Base-by-base conservation (phyloP, 1,139 yeast species). In the Eremothecium sinecaudum region DNA sequence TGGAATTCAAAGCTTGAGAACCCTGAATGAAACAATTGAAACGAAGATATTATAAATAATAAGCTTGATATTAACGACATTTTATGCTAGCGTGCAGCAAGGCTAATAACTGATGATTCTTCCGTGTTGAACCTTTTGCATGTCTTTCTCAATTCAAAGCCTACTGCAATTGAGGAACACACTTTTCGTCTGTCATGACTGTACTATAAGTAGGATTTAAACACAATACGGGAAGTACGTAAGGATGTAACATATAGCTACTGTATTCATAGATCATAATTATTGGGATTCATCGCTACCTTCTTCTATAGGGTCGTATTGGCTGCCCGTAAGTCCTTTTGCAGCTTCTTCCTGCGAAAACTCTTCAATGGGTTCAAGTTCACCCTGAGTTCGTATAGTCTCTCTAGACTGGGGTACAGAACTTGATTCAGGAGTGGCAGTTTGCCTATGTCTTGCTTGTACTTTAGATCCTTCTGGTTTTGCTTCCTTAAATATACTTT, bases 1-100 rank as follows among this genome's bases (percentile, higher is more conserved):
- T 52, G 48, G 32, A 50, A 57, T 37, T 56, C 60, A 34, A 51
- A 53, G 19, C 58, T 53, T 5, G 59, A 53, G 30, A 50, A 54
- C 1, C 53, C 60, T 4, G 60, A 43, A 38, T 57, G 61, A 4
- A 52, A 21, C 10, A 57, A 33, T 22, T 48, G 53, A 15, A 51
- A 14, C 3, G 46, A 17, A 19, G 59, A 42, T 15, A 51, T 30
- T 3, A 36, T 9, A 10, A 42, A 36, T 5, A 53, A 27, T 12
- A 38, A 21, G 32, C 48, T 50, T 2, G 54, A 44, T 14, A 42
- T 14, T 10, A 48, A 20, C 7, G 46, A 34, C 48, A 45, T 45
- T 13, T 28, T 25, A 13, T 13, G 18, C 9, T 19, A 10, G 21
- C 10, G n/a, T n/a, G n/a, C n/a, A n/a, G n/a, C n/a, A n/a, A n/a